phyloP scores from a whole-genome alignment of 208 protist species.

The Trichomonas tenax region DNA sequence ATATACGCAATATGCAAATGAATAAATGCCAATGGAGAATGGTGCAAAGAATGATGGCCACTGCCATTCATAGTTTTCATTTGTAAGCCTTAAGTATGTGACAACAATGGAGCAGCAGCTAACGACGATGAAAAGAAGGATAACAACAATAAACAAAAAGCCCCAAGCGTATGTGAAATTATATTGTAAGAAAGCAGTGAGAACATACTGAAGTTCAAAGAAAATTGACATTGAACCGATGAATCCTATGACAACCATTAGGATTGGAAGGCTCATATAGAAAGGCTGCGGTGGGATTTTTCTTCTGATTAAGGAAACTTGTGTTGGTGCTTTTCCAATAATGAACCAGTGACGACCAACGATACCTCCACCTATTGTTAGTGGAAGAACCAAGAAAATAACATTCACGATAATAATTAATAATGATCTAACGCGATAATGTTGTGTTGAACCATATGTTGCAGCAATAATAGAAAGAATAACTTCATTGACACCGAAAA shows the following conservation, averaged over 20 bases:
- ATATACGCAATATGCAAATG: neutral
- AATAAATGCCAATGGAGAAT: neutral
- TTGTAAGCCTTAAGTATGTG: neutral
- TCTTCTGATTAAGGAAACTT: neutral
- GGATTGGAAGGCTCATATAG: neutral
- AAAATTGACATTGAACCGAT: neutral
- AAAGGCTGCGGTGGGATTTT: neutral
- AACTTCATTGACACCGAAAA: neutral
- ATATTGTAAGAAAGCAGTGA: neutral
- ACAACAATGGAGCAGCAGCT: neutral
- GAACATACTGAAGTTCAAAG: neutral
- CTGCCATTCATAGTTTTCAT: constrained; percentile 12
- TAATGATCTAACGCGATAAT: neutral
- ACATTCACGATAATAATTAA: neutral
- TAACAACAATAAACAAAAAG: neutral
- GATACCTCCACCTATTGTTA: neutral
- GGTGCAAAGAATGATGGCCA: neutral
- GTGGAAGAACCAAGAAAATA: neutral
- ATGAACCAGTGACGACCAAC: neutral
- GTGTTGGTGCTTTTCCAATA: neutral
- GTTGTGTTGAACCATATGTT: neutral
- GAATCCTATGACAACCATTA: neutral
- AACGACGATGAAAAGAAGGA: neutral
- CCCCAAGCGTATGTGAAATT: neutral
- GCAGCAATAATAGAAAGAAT: neutral